phyloP scores from a whole-genome alignment of 163 green algal species.

The Trebouxia gelatinosa region DNA sequence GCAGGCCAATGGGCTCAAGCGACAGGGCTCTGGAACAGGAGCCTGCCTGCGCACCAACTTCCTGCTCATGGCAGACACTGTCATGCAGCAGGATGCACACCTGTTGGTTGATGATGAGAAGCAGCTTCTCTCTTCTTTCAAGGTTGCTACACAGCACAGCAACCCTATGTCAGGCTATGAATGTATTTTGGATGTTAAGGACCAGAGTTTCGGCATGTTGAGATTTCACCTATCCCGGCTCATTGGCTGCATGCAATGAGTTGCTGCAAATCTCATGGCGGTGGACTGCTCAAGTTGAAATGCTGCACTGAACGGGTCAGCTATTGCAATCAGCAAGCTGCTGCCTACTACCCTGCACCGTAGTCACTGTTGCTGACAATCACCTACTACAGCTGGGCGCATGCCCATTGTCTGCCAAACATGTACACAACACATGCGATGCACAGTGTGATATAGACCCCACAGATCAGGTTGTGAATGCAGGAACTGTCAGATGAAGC shows the following conservation, averaged over 20 bases:
- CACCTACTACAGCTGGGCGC: neutral
- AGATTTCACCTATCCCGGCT: too few species aligned
- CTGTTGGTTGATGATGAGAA: conserved; percentile 54
- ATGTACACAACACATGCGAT: neutral
- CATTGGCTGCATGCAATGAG: too few species aligned
- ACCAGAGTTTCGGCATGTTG: too few species aligned
- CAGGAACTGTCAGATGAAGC: conserved; percentile 47
- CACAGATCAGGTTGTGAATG: too few species aligned
- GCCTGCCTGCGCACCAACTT: conserved; percentile 56
- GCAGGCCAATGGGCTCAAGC: conserved; percentile 3
- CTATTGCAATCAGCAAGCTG: neutral
- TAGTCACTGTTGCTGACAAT: neutral
- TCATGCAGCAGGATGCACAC: conserved; percentile 55
- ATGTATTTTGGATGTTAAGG: neutral
- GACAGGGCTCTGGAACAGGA: conserved; percentile 28
- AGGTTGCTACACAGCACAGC: conserved; percentile 32
- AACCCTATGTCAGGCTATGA: neutral
- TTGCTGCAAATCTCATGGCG: too few species aligned
- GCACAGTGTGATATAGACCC: too few species aligned
- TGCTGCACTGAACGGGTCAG: too few species aligned
- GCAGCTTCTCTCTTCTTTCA: conserved; percentile 41
- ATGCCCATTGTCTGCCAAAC: neutral
- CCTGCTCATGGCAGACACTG: conserved; percentile 38
- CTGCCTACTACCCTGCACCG: neutral
- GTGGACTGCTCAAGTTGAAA: too few species aligned